Percentiles rank a stretch among this genome's conserved stretches.
These are phyloP conservation scores for Rhizopogon roseolus DNA, from an alignment of 768 basidiomycete genomes.

Conservation along the genomic window DNA sequence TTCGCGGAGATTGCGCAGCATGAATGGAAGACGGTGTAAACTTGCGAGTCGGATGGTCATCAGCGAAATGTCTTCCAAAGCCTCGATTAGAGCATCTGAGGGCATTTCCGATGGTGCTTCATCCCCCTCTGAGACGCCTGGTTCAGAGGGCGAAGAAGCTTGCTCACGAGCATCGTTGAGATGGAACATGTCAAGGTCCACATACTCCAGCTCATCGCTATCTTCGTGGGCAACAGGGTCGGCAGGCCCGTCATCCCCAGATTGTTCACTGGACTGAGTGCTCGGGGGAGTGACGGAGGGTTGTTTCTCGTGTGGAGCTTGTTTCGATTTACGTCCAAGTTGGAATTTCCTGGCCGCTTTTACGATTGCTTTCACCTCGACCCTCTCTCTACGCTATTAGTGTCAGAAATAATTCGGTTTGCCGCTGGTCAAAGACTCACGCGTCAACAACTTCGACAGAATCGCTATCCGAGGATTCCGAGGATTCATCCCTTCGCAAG, in stretches of 20 bases:
- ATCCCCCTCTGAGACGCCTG: constrained; percentile 6
- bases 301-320: background rate
- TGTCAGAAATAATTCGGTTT: background rate
- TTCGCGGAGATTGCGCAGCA: constrained; percentile 43
- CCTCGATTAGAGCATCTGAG: constrained; percentile 29
- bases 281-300: background rate
- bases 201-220: background rate
- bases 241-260: background rate
- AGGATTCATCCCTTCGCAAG: background rate
- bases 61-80: constrained; percentile 28
- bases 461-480: background rate
- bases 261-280: background rate
- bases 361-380: constrained; percentile 8
- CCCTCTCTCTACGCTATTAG: background rate
- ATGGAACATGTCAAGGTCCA: background rate
- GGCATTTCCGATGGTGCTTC: constrained; percentile 19
- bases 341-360: constrained; percentile 15
- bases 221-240: background rate
- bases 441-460: background rate
- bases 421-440: background rate
- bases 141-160: background rate
- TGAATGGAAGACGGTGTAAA: constrained; percentile 47
- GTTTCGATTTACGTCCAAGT: constrained; percentile 10
- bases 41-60: constrained; percentile 32
- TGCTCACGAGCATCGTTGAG: background rate